phyloP scores from a whole-genome alignment of 768 basidiomycete genomes.

The Imleria badia region DNA sequence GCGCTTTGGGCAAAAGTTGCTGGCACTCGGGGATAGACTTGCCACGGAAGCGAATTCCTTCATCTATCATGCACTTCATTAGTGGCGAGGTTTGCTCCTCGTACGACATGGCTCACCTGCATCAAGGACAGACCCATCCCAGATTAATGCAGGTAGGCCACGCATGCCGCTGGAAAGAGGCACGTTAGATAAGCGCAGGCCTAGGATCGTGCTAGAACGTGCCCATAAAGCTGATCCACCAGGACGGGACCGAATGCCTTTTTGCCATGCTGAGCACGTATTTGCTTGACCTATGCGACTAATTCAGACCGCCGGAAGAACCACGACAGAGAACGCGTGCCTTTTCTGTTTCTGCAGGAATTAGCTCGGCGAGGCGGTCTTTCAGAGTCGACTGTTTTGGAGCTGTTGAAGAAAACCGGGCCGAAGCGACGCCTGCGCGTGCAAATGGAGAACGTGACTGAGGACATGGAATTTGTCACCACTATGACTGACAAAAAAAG shows the following conservation, averaged over 20 bases:
- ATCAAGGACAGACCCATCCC: slow-evolving; percentile 98
- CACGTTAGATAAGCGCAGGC: slow-evolving; percentile 1
- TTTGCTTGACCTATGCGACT: slow-evolving; percentile 70
- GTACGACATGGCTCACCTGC: slow-evolving; percentile 52
- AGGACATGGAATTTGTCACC: slow-evolving; percentile 1
- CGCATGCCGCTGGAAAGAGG: slow-evolving; percentile 68
- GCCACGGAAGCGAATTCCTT: slow-evolving; percentile 98
- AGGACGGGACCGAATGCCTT: slow-evolving; percentile 90
- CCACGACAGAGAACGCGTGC: slow-evolving; percentile 6
- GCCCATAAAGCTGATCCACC: slow-evolving; percentile 92
- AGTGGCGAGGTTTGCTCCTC: neutral
- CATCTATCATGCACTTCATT: slow-evolving; percentile 49
- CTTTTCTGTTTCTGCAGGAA: slow-evolving; percentile 71
- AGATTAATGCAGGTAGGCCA: slow-evolving; percentile 90
- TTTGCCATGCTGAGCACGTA: slow-evolving; percentile 84
- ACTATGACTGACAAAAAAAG: neutral
- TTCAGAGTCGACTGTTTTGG: slow-evolving; percentile 77
- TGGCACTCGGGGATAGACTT: slow-evolving; percentile 92
- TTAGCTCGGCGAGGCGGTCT: slow-evolving; percentile 91
- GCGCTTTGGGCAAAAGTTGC: slow-evolving; percentile 83
- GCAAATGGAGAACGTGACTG: slow-evolving; percentile 52
- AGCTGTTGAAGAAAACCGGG: slow-evolving; percentile 63
- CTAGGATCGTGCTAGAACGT: slow-evolving; percentile 2
- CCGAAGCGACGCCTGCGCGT: slow-evolving; percentile 45
- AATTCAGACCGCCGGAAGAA: slow-evolving; percentile 5